Evolutionary conservation across 2,329 filamentous ascomycete genomes (phyloP), one percentile per base, ranked within the genome.

Genomic region (Talaromyces sp.): DNA sequence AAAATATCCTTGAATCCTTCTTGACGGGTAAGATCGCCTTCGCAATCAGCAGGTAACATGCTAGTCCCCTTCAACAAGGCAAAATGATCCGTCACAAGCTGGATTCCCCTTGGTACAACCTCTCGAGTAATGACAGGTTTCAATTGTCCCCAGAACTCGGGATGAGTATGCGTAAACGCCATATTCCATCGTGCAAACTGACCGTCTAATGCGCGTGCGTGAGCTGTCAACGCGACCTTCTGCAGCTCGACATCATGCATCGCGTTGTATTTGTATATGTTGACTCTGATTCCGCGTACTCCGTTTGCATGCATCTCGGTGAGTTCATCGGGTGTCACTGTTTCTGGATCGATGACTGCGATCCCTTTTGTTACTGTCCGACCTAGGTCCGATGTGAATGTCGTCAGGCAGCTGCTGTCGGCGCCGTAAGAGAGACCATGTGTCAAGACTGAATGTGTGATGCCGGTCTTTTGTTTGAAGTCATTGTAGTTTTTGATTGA

Each of bases 381-480:
- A 0, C 62, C 66, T 1, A 75, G 56, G 5, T 65, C 63, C 0
- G 61, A 30, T 1, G 72, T 59, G 43, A 74, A 75, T 1, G 62
- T 48, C 17, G 64, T 67, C 2, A 74, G 44, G 0, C 70, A 74
- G 2, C 64, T 62, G 48, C 66, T 68, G 46, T 75, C 71, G 24
- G 70, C 61, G 5, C 72, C 71, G 16, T 74, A 74, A 0, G 71
- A 74, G 0, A 75, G 49, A 1, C 70, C 72, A 49, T 75, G 72
- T 0, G 70, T 68, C 0, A 75, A 57, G 4, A 73, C 70, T 0
- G 71, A 74, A 36, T 72, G 62, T 1, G 68, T 71, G 19, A 74
- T 65, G 0, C 67, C 67, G 2, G 65, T 19, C 2, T 51, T 51
- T 5, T 51, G 44, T 35, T 66, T 66, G 54, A 68, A 69, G 4